Evolutionary conservation across 208 protist species (phyloP), one percentile per base, ranked within the genome.

Genomic region (Wallacemonas sp.): DNA sequence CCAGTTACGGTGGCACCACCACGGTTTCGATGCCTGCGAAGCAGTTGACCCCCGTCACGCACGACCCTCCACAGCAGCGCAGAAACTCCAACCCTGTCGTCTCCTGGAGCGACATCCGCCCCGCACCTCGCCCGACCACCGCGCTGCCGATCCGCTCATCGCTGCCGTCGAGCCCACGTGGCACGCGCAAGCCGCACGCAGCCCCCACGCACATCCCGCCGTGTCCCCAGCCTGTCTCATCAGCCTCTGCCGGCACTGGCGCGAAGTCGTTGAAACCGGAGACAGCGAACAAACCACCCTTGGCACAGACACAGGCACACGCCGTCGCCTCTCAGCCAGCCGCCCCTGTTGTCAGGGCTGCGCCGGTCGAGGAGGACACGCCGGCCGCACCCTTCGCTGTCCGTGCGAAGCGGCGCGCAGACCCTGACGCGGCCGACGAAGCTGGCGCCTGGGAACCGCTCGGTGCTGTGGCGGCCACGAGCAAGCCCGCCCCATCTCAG

Each of bases 321-420:
- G 36, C 14, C 9, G 52, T 58, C 12, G 30, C 23, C 5, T 21
- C 49, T 29, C 57, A 30, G 16, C 26, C 36, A 1, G 27, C 29
- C 24, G 14, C 47, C 21, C 33, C 12, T 17, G 29, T 26, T 17
- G 23, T 41, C 24, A 54, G 62, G 29, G 54, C 65, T 21, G 56
- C 44, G 5, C 21, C 52, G 2, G 26, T 23, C 1, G 8, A 19
- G 9, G 54, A n/a, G 27, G 63, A 49, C 61, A 67, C 71, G 61
- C 58, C 48, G n/a, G 67, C 68, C 0, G 8, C 65, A 0, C 70
- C 70, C 30, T 60, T 63, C 5, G 57, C 57, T 4, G 39, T 58
- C n/a, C 52, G 52, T n/a, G 52, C 52, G 8, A 67, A 62, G 24
- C 41, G 43, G 19, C 68, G 68, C 60, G 46, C 26, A 9, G 47